These are phyloP conservation scores for Hygrophila difformis DNA, from an alignment of 257 asterid genomes.

Conservation along the genomic window DNA sequence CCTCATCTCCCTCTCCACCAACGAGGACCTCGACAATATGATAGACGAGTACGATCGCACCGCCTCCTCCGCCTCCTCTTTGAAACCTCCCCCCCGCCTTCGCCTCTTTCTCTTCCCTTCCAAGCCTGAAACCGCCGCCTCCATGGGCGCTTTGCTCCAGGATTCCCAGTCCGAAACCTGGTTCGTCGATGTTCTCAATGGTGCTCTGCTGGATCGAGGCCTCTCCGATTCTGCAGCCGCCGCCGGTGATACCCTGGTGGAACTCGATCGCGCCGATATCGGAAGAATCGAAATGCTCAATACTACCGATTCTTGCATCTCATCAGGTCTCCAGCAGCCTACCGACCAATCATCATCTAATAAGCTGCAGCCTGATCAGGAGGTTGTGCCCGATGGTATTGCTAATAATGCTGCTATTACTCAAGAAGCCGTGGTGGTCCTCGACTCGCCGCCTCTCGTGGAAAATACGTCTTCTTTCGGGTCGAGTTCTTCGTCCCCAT, in stretches of 20 bases:
- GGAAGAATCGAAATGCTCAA: too few relatives aligned
- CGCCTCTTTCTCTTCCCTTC: constrained; percentile 45
- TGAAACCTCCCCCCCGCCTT: constrained; percentile 37
- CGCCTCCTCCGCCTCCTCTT: constrained; percentile 8
- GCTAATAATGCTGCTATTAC: too few relatives aligned
- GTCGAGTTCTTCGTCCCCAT: constrained; percentile 51
- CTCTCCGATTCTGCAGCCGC: constrained; percentile 52
- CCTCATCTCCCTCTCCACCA: constrained; percentile 61
- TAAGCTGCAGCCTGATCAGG: constrained; percentile 17
- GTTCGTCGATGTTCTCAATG: constrained; percentile 68
- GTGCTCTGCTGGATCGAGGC: constrained; percentile 50
- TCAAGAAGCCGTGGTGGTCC: constrained; percentile 16
- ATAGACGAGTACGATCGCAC: constrained; percentile 85
- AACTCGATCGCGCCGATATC: too few relatives aligned
- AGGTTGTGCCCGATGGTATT: constrained; percentile 5
- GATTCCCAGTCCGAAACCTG: constrained; percentile 71
- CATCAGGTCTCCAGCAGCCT: too few relatives aligned
- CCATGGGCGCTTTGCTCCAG: constrained; percentile 56
- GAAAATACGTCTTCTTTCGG: constrained; percentile 49
- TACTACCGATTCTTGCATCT: too few relatives aligned
- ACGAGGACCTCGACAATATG: constrained; percentile 90
- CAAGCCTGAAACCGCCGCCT: constrained; percentile 45
- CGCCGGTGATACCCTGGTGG: constrained; percentile 38
- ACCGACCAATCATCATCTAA: too few relatives aligned
- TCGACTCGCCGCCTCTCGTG: constrained; percentile 25